Conservation (phyloP, 1,284 basidiomycete genomes). For the Vanrija humicola region DNA sequence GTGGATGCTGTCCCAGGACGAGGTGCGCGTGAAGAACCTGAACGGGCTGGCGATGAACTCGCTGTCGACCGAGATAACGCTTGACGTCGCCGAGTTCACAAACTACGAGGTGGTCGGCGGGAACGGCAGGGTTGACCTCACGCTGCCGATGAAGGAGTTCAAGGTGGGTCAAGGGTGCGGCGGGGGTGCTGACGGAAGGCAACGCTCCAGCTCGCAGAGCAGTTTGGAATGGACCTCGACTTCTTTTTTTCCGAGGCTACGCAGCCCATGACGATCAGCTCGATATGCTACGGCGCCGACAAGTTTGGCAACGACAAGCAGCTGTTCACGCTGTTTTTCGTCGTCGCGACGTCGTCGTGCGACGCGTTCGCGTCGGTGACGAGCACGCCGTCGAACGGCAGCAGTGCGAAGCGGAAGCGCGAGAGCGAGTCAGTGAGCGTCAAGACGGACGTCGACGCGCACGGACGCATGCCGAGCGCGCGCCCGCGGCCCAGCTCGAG, state of each 20-base stretch:
- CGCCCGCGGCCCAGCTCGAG: not conserved
- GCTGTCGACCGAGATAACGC: conserved; percentile 43
- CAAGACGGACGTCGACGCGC: conserved; percentile 2
- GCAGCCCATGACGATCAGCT: conserved; percentile 44
- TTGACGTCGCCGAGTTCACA: conserved; percentile 42
- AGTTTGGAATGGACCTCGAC: conserved; percentile 38
- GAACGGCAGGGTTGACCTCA: conserved; percentile 32
- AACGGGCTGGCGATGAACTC: conserved; percentile 17
- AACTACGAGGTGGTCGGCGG: conserved; percentile 31
- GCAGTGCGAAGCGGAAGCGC: not conserved
- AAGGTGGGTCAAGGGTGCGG: conserved; percentile 28
- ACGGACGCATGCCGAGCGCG: not conserved
- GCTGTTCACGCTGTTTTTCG: conserved; percentile 38
- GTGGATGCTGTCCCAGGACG: conserved; percentile 39
- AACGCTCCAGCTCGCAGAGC: conserved; percentile 42
- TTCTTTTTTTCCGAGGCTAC: conserved; percentile 40
- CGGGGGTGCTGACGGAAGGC: conserved; percentile 24
- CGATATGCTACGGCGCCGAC: conserved; percentile 13
- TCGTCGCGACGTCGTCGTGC: conserved; percentile 43
- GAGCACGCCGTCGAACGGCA: not conserved
- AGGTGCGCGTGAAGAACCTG: conserved; percentile 44
- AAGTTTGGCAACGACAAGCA: conserved; percentile 24
- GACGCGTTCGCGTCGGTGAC: conserved; percentile 32
- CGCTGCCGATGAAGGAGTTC: conserved; percentile 49
- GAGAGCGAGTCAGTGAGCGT: not conserved